Evolutionary conservation across 169 alveolate genomes (phyloP), one percentile per base, ranked within the genome.

Genomic region (Cystoisospora suis): DNA sequence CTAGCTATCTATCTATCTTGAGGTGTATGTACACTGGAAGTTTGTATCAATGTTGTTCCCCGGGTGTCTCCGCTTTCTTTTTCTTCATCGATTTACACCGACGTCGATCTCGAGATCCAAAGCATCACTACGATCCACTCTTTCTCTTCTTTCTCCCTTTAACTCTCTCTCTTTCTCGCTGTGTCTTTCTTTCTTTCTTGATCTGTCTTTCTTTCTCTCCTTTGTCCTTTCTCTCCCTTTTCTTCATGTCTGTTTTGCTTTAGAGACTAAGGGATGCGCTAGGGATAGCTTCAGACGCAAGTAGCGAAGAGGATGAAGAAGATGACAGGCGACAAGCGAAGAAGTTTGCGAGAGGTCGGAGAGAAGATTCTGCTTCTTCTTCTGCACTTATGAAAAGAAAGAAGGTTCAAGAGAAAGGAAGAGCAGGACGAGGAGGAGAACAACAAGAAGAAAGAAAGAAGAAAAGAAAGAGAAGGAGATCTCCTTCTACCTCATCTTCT

Each of bases 261-360:
- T 53, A 72, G 83, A 72, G 56, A 72, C 42, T 38, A 1, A 46
- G 83, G 32, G 56, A 34, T 6, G 83, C 83, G 0, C 83, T 72
- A 7, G 83, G 83, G 34, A 72, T 72, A 0, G 83, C 83, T 29
- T 23, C 83, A 6, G 83, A 72, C 83, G n/a, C n/a, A n/a, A n/a
- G n/a, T n/a, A 23, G 42, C 0, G 83, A 72, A 38, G 58, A 72
- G 32, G 34, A 44, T 44, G 83, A 72, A 29, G 56, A 38, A 29
- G 83, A 72, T 53, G 2, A 0, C 27, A 46, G 4, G 17, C 49
- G 49, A 38, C 6, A 56, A 56, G 23, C 17, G 45, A 34, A 56
- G n/a, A 0, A 40, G 15, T 38, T 34, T 1, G 45, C 53, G 20
- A 27, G 47, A 29, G 17, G 9, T 29, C 83, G 58, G 83, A 12